Evolutionary conservation across 352 stramenopile species (phyloP).

Genomic region (Globisporangium mamillatum): DNA sequence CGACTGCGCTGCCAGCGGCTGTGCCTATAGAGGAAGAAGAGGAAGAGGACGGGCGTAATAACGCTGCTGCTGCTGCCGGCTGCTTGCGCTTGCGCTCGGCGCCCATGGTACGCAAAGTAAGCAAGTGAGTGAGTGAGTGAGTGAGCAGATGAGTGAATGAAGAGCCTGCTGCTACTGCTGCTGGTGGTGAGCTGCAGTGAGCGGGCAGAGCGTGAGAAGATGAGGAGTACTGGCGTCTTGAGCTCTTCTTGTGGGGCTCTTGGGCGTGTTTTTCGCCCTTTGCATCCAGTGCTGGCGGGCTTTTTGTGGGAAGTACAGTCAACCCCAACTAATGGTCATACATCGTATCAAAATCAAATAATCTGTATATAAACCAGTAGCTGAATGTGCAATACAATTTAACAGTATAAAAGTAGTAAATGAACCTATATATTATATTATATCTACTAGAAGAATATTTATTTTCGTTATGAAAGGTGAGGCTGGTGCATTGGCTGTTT

Average conservation of each 20-base stretch:
- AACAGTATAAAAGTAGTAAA: neutral
- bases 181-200: neutral
- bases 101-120: conserved; percentile 6
- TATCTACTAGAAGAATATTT: neutral
- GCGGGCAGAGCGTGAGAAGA: neutral
- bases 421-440: neutral
- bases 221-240: neutral
- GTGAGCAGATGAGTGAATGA: too few relatives aligned
- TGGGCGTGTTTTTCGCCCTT: neutral
- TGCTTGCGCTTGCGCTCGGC: conserved; percentile 21
- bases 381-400: too few relatives aligned
- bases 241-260: neutral
- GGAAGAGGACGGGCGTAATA: neutral
- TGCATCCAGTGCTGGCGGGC: neutral
- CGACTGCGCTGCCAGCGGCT: neutral
- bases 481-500: neutral
- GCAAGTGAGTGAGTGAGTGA: neutral
- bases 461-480: neutral
- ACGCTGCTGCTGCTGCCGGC: neutral
- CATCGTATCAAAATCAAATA: too few relatives aligned
- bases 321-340: neutral
- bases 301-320: neutral
- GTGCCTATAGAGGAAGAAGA: neutral
- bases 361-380: too few relatives aligned
- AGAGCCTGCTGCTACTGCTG: too few relatives aligned